These are phyloP conservation scores for Penicillium soppii DNA, from an alignment of 495 filamentous ascomycete species.

Conservation along the genomic window DNA sequence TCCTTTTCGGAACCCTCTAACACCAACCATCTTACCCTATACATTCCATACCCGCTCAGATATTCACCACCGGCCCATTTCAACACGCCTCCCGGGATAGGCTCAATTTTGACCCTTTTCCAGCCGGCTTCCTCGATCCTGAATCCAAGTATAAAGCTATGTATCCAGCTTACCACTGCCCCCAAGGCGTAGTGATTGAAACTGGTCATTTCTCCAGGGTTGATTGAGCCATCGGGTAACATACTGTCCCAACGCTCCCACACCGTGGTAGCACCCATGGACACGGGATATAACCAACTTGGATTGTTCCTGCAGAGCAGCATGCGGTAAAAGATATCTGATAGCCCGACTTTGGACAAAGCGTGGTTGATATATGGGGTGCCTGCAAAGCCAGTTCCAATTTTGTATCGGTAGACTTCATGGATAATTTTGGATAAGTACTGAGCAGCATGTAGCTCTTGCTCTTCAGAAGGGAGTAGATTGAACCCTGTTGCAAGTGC, in stretches of 20 bases:
- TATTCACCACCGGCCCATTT: too few relatives aligned
- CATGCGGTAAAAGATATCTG: constrained; percentile 34
- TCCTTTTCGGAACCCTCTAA: too few relatives aligned
- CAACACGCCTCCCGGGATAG: not conserved
- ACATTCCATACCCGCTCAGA: too few relatives aligned
- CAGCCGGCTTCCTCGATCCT: not conserved
- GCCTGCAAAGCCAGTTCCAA: constrained; percentile 55
- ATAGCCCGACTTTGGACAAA: constrained; percentile 35
- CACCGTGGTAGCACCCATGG: constrained; percentile 51
- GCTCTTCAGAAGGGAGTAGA: constrained; percentile 28
- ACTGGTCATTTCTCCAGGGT: constrained; percentile 53
- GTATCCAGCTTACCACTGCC: constrained; percentile 35
- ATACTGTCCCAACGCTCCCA: constrained; percentile 61
- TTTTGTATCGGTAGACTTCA: constrained; percentile 6
- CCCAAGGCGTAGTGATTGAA: constrained; percentile 56
- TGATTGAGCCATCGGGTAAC: constrained; percentile 47
- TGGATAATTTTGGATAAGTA: too few relatives aligned
- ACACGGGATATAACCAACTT: constrained; percentile 53
- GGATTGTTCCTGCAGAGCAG: constrained; percentile 38
- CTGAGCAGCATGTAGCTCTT: constrained; percentile 25
- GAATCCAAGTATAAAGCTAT: not conserved
- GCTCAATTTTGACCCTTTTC: not conserved
- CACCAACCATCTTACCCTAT: too few relatives aligned
- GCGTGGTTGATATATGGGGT: constrained; percentile 50
- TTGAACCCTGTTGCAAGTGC: constrained; percentile 45